phyloP scores from a whole-genome alignment of 2,329 filamentous ascomycete genomes.

The Exserohilum rostratum region DNA sequence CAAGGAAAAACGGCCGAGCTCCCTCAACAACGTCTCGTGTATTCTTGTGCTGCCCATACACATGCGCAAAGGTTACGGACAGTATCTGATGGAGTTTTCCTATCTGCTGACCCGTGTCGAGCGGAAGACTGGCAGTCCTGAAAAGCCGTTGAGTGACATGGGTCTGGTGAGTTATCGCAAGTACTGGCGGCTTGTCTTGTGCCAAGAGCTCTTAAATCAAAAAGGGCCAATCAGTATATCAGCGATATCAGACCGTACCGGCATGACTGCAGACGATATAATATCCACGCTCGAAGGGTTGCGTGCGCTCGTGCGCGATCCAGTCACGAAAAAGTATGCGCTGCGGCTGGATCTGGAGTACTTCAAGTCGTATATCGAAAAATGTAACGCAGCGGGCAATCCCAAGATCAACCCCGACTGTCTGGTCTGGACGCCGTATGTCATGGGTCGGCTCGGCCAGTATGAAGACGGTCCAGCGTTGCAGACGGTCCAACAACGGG shows the following conservation, averaged over 20 bases:
- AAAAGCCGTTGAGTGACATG: conserved; percentile 98
- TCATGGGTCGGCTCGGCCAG: conserved; percentile 87
- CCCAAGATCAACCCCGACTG: conserved; percentile 80
- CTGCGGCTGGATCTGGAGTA: conserved; percentile 85
- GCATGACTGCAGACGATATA: conserved; percentile 95
- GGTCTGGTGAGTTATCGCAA: conserved; percentile 95
- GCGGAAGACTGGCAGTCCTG: conserved; percentile 90
- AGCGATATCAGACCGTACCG: conserved; percentile 83
- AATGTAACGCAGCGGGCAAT: conserved; percentile 88
- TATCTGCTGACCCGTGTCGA: conserved; percentile 94
- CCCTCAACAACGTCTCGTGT: conserved; percentile 96
- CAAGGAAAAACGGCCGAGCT: conserved; percentile 94
- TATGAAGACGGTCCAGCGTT: conserved; percentile 82
- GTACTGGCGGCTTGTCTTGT: conserved; percentile 92
- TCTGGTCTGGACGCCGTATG: conserved; percentile 93
- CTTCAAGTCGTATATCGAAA: conserved; percentile 84
- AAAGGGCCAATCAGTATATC: conserved; percentile 62
- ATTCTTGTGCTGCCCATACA: conserved; percentile 96
- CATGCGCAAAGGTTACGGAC: conserved; percentile 95
- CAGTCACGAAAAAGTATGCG: conserved; percentile 85
- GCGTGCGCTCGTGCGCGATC: conserved; percentile 86
- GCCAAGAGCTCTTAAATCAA: conserved; percentile 76
- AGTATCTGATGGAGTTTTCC: conserved; percentile 96
- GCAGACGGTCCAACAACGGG: conserved; percentile 84
- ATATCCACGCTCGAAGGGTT: conserved; percentile 91